Conservation (phyloP, 306 rosid species). For the Trichosanthes cucumerina region DNA sequence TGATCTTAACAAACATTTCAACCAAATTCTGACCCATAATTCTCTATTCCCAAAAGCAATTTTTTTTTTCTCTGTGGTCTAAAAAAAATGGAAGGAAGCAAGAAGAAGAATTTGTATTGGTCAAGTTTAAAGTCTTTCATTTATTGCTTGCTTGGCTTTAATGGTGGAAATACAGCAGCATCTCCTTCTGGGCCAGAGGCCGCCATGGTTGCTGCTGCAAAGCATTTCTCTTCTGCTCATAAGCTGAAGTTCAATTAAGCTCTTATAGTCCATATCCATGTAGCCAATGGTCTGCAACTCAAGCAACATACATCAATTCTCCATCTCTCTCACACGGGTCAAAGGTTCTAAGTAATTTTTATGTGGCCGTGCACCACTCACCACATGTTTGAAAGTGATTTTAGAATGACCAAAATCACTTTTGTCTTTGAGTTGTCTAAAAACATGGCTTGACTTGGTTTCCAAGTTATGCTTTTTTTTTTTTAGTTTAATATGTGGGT, state of each 20-base stretch:
- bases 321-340: not conserved
- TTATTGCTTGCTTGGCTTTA: not conserved
- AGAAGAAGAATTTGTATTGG: not conserved
- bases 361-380: not conserved
- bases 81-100: not conserved
- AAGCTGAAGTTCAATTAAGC: not conserved
- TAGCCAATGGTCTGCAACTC: not conserved
- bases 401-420: too few relatives aligned
- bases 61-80: not conserved
- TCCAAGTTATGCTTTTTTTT: not conserved
- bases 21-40: not conserved
- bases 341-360: not conserved
- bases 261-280: not conserved
- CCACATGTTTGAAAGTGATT: too few relatives aligned
- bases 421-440: not conserved
- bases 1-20: not conserved
- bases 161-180: not conserved
- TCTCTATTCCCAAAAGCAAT: not conserved
- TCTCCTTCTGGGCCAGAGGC: conserved; percentile 7
- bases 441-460: not conserved
- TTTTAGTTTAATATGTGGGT: too few relatives aligned
- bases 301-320: not conserved
- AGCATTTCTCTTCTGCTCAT: conserved; percentile 20
- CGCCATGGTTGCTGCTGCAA: conserved; percentile 13
- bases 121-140: not conserved